phyloP scores from a whole-genome alignment of 2,329 filamentous ascomycete genomes.

The Alternaria sp. region DNA sequence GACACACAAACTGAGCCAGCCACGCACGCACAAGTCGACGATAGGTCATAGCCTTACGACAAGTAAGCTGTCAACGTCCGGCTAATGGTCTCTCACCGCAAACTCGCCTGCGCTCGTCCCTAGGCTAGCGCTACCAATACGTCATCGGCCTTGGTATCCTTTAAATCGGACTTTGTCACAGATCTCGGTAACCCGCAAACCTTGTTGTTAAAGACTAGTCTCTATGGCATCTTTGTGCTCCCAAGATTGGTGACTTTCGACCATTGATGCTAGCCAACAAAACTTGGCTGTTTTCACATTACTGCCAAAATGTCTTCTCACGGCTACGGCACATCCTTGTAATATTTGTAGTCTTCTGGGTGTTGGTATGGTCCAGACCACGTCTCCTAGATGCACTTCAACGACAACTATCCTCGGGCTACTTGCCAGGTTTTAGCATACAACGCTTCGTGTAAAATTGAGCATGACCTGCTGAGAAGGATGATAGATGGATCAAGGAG shows the following conservation, averaged over 20 bases:
- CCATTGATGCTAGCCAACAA: no score
- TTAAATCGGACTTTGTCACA: background rate
- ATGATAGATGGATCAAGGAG: no score
- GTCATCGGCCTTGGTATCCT: background rate
- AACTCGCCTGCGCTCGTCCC: background rate
- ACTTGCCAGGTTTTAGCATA: background rate
- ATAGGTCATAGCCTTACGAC: background rate
- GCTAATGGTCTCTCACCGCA: background rate
- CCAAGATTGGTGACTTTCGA: background rate
- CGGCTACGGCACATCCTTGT: background rate
- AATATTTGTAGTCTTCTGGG: background rate
- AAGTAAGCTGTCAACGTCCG: background rate
- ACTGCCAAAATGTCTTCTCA: no score
- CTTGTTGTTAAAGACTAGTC: background rate
- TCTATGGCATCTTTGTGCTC: background rate
- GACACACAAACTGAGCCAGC: background rate
- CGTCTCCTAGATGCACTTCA: background rate
- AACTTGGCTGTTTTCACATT: no score
- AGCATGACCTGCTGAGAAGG: background rate
- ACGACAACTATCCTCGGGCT: background rate
- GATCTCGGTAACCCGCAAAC: no score
- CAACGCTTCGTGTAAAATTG: background rate
- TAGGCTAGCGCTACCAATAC: background rate
- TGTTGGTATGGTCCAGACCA: background rate
- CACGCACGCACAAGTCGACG: background rate